Base-by-base conservation (phyloP, 768 basidiomycete species). In the Auricularia auricula-judae region DNA sequence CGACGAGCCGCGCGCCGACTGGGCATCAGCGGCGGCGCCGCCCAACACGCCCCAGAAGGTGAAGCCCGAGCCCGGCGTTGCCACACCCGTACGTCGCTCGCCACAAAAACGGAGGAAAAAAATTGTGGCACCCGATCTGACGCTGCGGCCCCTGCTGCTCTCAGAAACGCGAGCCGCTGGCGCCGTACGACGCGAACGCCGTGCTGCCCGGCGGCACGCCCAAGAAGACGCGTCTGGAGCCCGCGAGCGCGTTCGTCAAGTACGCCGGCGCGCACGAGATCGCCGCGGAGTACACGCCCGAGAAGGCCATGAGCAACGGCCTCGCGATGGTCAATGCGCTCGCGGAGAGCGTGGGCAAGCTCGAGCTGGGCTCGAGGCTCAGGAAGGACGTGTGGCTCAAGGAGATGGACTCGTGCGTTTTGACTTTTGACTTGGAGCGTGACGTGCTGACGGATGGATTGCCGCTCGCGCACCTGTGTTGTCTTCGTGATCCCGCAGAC, bases 361-460 rank as follows among this genome's bases (percentile, higher is more conserved):
- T 85, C 64, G 74, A 82, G 63, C 69, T 86, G 2, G 83, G 83
- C 18, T 83, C 80, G 68, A 82, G 82, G 68, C 71, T 84, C 61
- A 78, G 85, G 14, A 74, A 82, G 66, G 83, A 85, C 18, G 84
- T 86, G 2, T 86, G 85, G 84, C 70, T 76, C 54, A 76, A 80
- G 14, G 84, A 86, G 62, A 73, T 84, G 14, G 72, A 75, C 42
- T 81, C 74, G 84, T 84, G 66, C 5, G 76, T 72, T 3, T 36
- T 51, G 4, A 10, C 33, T 35, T 34, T 18, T 63, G 1, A 0
- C 47, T 51, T 51, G 47, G 5, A 5, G 47, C 16, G 47, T 42
- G 47, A 51, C 11, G 10, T 18, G 4, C 47, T 51, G 47, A 51
- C 47, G 47, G 47, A 51, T 23, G 47, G 47, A 51, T 51, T 51